Base-by-base conservation (phyloP, 768 basidiomycete species). In the Psilocybe cubensis region DNA sequence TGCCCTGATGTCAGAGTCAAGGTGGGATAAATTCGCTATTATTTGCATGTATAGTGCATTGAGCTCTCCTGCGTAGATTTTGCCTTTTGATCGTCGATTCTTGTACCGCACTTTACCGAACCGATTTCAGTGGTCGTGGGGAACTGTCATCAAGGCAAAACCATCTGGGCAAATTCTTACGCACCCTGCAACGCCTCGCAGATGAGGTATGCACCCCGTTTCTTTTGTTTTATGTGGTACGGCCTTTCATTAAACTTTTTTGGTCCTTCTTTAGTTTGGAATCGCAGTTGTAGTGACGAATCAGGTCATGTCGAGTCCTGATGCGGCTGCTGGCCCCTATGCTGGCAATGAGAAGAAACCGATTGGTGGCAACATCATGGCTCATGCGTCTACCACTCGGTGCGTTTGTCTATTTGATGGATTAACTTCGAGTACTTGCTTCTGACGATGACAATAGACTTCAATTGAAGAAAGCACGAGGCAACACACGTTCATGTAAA, bases 301-400 rank as follows among this genome's bases (percentile, higher is more conserved):
- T 71, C 97, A 99, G 72, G 97, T 99, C 63, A 97, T 99, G 85
- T 98, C 97, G n/a, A 96, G 88, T 56, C 96, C 97, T 2, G 97
- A 99, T 70, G 94, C 94, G 25, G 85, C 90, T 3, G 93, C 93
- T 46, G 91, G 91, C 11, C 92, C 93, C 18, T 93, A 92, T 60
- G 88, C 88, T 38, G 84, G 85, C 3, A 94, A 97, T 66, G 91
- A 94, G 75, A 96, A 97, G 82, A 99, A 99, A 74, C 97, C 97
- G 14, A 96, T 99, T 53, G 97, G 97, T 44, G 96, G 96, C 21
- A 99, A 99, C 72, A 99, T 99, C 67, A 90, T 99, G 84, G 97
- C 97, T 1, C 97, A 99, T 76, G 97, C 97, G 7, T 96, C 95
- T 1, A 98, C 97, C 17, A 98, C 96, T 44, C 86, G 96, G 94